A percentile compares a stretch with the other conserved stretches of the same genome.
These are phyloP conservation scores for Camelina neglecta DNA, from an alignment of 345 rosid species.

Conservation along the genomic window DNA sequence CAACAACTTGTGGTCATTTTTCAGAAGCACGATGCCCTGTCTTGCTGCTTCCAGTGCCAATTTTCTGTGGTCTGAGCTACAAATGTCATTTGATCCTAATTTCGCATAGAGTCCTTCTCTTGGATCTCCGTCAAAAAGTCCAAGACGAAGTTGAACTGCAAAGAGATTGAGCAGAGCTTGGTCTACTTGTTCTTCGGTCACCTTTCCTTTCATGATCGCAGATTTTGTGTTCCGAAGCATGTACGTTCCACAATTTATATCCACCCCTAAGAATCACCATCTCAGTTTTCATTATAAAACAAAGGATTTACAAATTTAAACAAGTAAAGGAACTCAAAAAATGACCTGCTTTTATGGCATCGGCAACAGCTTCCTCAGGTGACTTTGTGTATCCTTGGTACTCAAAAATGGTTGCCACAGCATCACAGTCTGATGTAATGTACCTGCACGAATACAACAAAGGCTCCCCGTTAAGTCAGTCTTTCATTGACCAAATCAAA, in stretches of 20 bases:
- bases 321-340: constrained; percentile 12
- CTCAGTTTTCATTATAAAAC: constrained; percentile 7
- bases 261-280: constrained; percentile 60
- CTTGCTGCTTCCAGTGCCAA: constrained; percentile 87
- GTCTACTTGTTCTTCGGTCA: constrained; percentile 68
- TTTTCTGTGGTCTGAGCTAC: constrained; percentile 64
- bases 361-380: constrained; percentile 78
- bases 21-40: constrained; percentile 93
- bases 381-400: constrained; percentile 73
- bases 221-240: constrained; percentile 58
- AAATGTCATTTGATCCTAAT: constrained; percentile 65
- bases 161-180: constrained; percentile 82
- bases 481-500: neutral
- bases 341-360: constrained; percentile 81
- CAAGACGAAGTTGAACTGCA: constrained; percentile 83
- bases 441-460: constrained; percentile 56
- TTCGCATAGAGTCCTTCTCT: constrained; percentile 61
- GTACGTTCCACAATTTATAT: constrained; percentile 78
- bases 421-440: constrained; percentile 95
- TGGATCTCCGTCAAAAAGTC: constrained; percentile 85
- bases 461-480: neutral
- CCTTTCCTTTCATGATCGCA: constrained; percentile 65
- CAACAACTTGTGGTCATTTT: constrained; percentile 70
- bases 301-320: neutral
- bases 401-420: constrained; percentile 80